Percentiles rank a stretch among this genome's conserved stretches.
Evolutionary conservation across 1,139 yeast species (phyloP).

Genomic region (Candida sojae): DNA sequence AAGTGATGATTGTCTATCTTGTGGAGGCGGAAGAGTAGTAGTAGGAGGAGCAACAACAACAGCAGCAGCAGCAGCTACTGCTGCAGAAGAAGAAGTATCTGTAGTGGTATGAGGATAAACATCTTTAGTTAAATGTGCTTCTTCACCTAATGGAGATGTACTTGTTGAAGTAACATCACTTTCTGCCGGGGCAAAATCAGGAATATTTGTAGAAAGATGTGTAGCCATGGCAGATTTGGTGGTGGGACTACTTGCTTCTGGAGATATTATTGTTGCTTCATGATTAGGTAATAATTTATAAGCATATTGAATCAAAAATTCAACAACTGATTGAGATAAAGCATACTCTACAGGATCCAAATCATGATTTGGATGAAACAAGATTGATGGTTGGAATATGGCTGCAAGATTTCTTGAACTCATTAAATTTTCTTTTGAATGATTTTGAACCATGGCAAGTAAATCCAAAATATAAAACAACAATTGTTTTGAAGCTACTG

Average conservation of each 20-base stretch:
- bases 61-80: too few relatives aligned
- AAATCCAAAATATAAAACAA: constrained; percentile 87
- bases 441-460: constrained; percentile 81
- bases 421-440: constrained; percentile 81
- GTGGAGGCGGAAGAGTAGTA: constrained; percentile 2
- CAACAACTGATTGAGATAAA: constrained; percentile 81
- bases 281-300: constrained; percentile 67
- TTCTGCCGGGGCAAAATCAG: constrained; percentile 1
- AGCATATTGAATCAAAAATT: constrained; percentile 85
- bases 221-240: not conserved
- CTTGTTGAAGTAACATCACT: constrained; percentile 20
- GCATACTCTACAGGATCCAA: constrained; percentile 91
- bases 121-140: constrained; percentile 3
- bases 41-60: too few relatives aligned
- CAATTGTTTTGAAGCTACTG: constrained; percentile 73
- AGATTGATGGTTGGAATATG: constrained; percentile 90
- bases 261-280: constrained; percentile 9
- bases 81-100: too few relatives aligned
- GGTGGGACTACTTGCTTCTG: constrained; percentile 6
- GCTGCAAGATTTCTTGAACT: constrained; percentile 92
- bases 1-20: constrained; percentile 9
- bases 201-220: not conserved
- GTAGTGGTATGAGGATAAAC: not conserved
- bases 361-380: constrained; percentile 91
- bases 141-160: constrained; percentile 17